These are phyloP conservation scores for Fusarium drepaniforme DNA, from an alignment of 2,329 filamentous ascomycete species.

Conservation along the genomic window DNA sequence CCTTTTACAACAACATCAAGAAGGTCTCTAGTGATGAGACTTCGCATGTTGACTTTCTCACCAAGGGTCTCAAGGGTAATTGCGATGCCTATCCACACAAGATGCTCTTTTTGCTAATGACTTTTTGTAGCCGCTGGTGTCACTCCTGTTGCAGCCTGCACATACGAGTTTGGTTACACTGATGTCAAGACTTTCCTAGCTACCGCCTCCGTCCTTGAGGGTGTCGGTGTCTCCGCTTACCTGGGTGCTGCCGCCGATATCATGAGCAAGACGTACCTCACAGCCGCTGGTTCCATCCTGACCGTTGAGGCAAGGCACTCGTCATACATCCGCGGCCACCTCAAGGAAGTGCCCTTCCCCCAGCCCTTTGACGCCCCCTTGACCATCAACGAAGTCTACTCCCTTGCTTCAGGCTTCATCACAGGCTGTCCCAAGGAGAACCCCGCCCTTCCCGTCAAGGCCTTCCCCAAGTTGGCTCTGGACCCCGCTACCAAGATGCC, in stretches of 20 bases:
- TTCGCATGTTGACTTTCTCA: slow-evolving; percentile 33
- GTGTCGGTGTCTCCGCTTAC: slow-evolving; percentile 74
- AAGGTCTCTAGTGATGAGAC: slow-evolving; percentile 66
- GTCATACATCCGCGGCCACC: slow-evolving; percentile 66
- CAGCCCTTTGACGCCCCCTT: slow-evolving; percentile 72
- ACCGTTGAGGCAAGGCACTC: slow-evolving; percentile 73
- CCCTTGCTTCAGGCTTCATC: slow-evolving; percentile 74
- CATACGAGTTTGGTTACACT: slow-evolving; percentile 71
- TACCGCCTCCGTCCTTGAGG: slow-evolving; percentile 73
- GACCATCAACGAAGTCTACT: slow-evolving; percentile 69
- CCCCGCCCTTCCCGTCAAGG: slow-evolving; percentile 68
- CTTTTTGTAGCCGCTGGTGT: slow-evolving; percentile 53
- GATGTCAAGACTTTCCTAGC: slow-evolving; percentile 69
- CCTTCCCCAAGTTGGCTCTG: slow-evolving; percentile 64
- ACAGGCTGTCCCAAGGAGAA: slow-evolving; percentile 66
- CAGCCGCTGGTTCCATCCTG: slow-evolving; percentile 73
- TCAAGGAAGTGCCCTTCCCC: slow-evolving; percentile 65
- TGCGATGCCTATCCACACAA: background rate
- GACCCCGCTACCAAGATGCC: slow-evolving; percentile 41
- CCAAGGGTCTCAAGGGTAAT: slow-evolving; percentile 35
- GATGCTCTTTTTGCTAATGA: background rate
- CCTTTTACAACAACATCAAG: slow-evolving; percentile 69
- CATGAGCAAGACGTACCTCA: slow-evolving; percentile 68
- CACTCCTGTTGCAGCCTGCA: slow-evolving; percentile 64
- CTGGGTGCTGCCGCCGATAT: slow-evolving; percentile 73